phyloP scores from a whole-genome alignment of 75 land plant genomes.

The Pseudotsuga menziesii region DNA sequence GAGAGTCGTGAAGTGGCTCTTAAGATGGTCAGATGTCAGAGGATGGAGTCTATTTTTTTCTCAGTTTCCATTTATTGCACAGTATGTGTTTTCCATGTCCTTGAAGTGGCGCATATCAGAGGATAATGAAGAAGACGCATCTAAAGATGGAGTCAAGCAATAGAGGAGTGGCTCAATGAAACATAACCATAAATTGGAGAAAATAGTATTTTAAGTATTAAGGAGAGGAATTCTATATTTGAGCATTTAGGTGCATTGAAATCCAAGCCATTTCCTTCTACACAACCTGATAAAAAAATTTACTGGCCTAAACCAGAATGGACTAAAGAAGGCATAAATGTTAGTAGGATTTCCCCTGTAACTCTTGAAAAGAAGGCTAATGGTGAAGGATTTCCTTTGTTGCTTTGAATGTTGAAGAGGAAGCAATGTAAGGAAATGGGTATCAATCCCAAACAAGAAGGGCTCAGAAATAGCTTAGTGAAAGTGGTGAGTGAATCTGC shows the following conservation, averaged over 20 bases:
- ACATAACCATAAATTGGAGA: background rate
- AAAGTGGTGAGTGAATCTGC: constrained; percentile 42
- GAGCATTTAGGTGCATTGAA: background rate
- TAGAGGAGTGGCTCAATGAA: background rate
- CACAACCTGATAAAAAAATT: constrained; percentile 9
- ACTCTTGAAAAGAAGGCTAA: constrained; percentile 41
- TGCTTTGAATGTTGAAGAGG: constrained; percentile 54
- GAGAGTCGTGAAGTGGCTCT: too few species aligned
- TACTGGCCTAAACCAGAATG: constrained; percentile 21
- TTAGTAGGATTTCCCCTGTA: constrained; percentile 19
- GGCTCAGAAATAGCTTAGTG: constrained; percentile 11
- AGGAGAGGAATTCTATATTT: background rate
- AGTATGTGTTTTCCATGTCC: too few species aligned
- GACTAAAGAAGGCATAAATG: constrained; percentile 15
- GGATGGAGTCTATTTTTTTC: too few species aligned
- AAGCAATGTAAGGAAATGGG: constrained; percentile 26
- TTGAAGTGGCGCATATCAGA: too few species aligned
- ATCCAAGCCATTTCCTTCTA: background rate
- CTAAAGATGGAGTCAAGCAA: background rate
- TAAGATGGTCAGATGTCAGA: too few species aligned
- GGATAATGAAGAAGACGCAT: background rate
- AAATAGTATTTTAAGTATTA: background rate
- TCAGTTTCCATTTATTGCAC: too few species aligned
- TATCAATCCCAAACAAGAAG: constrained; percentile 25
- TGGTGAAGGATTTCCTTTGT: constrained; percentile 53